Base-by-base conservation (phyloP, 1,284 basidiomycete species). In the Ganoderma boninense region DNA sequence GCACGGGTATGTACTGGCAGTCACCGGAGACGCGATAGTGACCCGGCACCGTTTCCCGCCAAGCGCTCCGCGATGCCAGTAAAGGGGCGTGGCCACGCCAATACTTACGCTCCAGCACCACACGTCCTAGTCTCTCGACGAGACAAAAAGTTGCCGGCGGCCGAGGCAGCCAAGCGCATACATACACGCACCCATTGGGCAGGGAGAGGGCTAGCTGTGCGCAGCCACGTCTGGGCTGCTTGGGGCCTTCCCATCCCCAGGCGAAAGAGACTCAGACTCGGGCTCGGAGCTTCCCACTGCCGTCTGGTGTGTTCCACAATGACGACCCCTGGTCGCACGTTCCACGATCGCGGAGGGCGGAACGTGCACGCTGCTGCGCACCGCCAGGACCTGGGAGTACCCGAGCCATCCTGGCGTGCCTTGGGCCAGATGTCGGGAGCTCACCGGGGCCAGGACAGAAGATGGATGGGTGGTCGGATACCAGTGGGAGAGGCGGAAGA, bases 351-450 rank as follows among this genome's bases (percentile, higher is more conserved):
- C 26, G 46, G 65, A 20, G 44, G 44, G 69, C 65, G 69, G 69
- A 54, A 40, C 38, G 61, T 64, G 65, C 69, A 66, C 69, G 69
- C 69, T 70, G 65, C 68, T 68, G 62, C 68, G 64, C 59, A 62
- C 20, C 57, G 42, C 44, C 23, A 42, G 56, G 26, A 35, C 23
- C n/a, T 43, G 35, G 32, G 42, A 44, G 29, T 14, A 14, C 23
- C 20, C 14, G n/a, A 29, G 54, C 29, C 54, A 56, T 23, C 54
- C 29, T 13, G 54, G 38, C 38, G 38, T 6, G 20, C 29, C 35
- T 40, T n/a, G 38, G 32, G 20, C n/a, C 46, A 23, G 32, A 23
- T 35, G 32, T 57, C 18, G 32, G n/a, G 2, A n/a, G 20, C 57
- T n/a, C 29, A 32, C 38, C 11, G 56, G 18, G 18, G 49, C 5